Percentiles rank a stretch among this genome's conserved stretches.
phyloP scores from a whole-genome alignment of 495 filamentous ascomycete genomes.

The Letharia columbiana region DNA sequence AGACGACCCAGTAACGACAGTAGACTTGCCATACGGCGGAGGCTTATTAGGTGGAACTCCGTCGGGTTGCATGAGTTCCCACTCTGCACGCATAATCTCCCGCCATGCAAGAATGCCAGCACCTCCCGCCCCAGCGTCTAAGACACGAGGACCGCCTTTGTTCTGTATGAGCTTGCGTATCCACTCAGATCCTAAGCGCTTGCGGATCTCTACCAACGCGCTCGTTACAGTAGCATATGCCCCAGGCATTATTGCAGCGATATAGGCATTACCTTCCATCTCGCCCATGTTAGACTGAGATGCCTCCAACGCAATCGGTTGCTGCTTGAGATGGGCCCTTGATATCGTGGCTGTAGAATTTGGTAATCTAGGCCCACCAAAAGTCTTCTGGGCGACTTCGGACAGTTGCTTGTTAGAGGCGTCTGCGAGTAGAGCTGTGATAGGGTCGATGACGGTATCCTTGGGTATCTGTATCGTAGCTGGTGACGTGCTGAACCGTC shows the following conservation, averaged over 20 bases:
- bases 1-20: conserved; percentile 54
- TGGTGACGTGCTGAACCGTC: conserved; percentile 58
- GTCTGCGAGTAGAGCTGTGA: conserved; percentile 54
- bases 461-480: conserved; percentile 63
- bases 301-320: conserved; percentile 60
- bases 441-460: conserved; percentile 55
- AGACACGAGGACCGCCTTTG: conserved; percentile 62
- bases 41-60: conserved; percentile 34
- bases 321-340: conserved; percentile 48
- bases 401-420: conserved; percentile 63
- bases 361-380: conserved; percentile 69
- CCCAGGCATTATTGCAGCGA: conserved; percentile 71
- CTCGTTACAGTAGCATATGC: conserved; percentile 68
- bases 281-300: conserved; percentile 64
- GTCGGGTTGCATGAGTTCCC: conserved; percentile 50
- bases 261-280: conserved; percentile 79
- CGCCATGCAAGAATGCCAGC: conserved; percentile 81
- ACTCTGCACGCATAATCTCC: conserved; percentile 71
- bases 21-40: conserved; percentile 49
- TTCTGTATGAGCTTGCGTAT: conserved; percentile 56
- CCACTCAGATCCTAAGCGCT: conserved; percentile 76
- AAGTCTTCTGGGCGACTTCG: conserved; percentile 55
- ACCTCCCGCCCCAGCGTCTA: conserved; percentile 80
- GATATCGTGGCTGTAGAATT: conserved; percentile 54
- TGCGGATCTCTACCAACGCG: conserved; percentile 72